Evolutionary conservation across 2,329 filamentous ascomycete genomes (phyloP).

Genomic region (Kalmusia sp.): DNA sequence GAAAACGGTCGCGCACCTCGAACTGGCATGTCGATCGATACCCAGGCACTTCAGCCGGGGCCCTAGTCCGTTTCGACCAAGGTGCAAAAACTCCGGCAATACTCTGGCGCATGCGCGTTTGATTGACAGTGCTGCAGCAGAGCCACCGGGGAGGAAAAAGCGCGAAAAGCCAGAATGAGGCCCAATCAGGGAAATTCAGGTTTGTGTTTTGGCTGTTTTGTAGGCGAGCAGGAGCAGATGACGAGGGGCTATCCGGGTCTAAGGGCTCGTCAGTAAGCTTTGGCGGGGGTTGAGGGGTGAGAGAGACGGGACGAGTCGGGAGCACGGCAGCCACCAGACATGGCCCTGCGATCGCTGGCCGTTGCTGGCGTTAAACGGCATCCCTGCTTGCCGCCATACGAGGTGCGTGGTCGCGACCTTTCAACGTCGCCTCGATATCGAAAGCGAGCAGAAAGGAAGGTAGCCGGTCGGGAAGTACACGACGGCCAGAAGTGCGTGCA

Average conservation of each 20-base stretch:
- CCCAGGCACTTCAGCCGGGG: slow-evolving; percentile 32
- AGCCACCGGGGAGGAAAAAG: slow-evolving; percentile 7
- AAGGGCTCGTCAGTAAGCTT: slow-evolving; percentile 9
- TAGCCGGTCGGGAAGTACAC: not conserved
- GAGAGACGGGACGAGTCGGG: slow-evolving; percentile 39
- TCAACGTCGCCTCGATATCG: not conserved
- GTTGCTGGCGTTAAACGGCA: slow-evolving; percentile 32
- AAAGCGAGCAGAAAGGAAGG: not conserved
- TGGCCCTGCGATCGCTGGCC: slow-evolving; percentile 40
- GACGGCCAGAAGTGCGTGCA: not conserved
- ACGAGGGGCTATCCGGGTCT: slow-evolving; percentile 8
- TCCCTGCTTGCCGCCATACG: slow-evolving; percentile 39
- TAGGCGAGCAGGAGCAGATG: slow-evolving; percentile 4
- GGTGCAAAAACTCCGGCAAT: slow-evolving; percentile 26
- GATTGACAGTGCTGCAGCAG: slow-evolving; percentile 12
- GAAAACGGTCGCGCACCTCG: slow-evolving; percentile 26
- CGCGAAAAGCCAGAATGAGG: slow-evolving; percentile 10
- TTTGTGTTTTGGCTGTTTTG: slow-evolving; percentile 12
- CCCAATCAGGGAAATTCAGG: slow-evolving; percentile 19
- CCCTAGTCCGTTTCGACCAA: slow-evolving; percentile 24
- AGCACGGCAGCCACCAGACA: slow-evolving; percentile 36
- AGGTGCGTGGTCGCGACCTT: not conserved
- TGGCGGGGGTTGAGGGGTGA: slow-evolving; percentile 23
- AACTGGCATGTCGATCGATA: slow-evolving; percentile 33
- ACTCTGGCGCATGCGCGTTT: slow-evolving; percentile 16